phyloP scores from a whole-genome alignment of 2,329 filamentous ascomycete genomes.

The Fusarium albosuccineum region DNA sequence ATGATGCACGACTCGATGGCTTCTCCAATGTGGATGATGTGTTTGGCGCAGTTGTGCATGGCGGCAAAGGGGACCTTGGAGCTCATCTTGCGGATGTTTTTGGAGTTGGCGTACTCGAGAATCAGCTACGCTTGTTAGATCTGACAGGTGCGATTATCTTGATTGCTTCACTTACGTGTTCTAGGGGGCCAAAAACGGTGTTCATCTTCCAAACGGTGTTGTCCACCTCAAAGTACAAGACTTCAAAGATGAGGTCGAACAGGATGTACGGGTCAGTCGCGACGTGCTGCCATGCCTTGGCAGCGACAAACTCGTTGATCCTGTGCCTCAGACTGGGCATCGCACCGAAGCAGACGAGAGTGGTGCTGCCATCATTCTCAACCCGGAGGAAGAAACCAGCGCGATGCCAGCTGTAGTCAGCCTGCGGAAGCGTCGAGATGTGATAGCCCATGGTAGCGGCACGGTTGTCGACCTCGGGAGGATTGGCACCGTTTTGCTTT shows the following conservation, averaged over 20 bases:
- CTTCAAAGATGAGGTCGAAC: constrained; percentile 48
- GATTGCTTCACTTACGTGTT: constrained; percentile 38
- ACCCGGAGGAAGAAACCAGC: constrained; percentile 47
- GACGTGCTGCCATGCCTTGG: constrained; percentile 44
- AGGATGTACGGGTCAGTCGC: constrained; percentile 44
- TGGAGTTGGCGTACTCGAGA: constrained; percentile 43
- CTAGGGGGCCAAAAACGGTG: constrained; percentile 46
- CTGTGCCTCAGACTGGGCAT: constrained; percentile 38
- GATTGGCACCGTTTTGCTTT: constrained; percentile 26
- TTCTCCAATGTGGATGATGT: constrained; percentile 48
- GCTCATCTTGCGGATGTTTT: constrained; percentile 43
- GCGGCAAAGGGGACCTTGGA: constrained; percentile 46
- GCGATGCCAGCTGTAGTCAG: constrained; percentile 47
- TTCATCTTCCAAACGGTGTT: constrained; percentile 49
- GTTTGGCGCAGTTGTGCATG: constrained; percentile 49
- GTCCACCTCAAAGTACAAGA: constrained; percentile 46
- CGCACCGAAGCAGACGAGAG: constrained; percentile 46
- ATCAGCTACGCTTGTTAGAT: constrained; percentile 39
- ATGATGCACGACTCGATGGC: constrained; percentile 47
- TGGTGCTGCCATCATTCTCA: constrained; percentile 30
- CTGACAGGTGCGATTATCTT: neutral
- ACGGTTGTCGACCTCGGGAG: constrained; percentile 45
- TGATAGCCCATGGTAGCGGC: constrained; percentile 42
- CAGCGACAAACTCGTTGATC: constrained; percentile 41
- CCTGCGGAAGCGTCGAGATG: constrained; percentile 43